phyloP scores from a whole-genome alignment of 306 rosid species.

The Luffa acutangula region DNA sequence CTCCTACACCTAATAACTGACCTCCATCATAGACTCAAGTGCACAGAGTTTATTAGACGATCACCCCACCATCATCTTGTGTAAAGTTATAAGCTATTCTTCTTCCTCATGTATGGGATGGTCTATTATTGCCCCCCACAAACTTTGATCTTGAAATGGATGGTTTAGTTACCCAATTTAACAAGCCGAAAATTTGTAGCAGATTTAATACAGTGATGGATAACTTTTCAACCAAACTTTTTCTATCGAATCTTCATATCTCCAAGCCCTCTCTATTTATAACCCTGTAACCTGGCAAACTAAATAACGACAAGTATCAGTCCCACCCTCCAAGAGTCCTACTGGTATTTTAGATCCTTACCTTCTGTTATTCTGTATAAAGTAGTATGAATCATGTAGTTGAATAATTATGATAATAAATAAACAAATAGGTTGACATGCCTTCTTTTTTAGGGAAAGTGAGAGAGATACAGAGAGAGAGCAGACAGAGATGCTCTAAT shows the following conservation, averaged over 20 bases:
- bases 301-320: not conserved
- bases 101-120: not conserved
- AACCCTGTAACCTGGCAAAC: not conserved
- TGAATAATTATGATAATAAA: not conserved
- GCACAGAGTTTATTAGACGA: not conserved
- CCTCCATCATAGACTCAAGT: not conserved
- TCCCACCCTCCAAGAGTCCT: not conserved
- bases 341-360: not conserved
- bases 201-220: not conserved
- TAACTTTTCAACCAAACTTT: not conserved
- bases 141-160: not conserved
- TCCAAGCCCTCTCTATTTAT: not conserved
- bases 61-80: not conserved
- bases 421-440: not conserved
- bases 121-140: not conserved
- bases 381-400: not conserved
- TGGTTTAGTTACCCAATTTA: not conserved
- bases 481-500: not conserved
- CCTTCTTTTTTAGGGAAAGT: not conserved
- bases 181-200: not conserved
- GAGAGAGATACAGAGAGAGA: not conserved
- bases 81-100: not conserved
- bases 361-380: not conserved
- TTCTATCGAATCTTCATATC: not conserved
- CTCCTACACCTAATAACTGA: not conserved